These are phyloP conservation scores for Fusarium chaquense DNA, from an alignment of 2,329 filamentous ascomycete species.

Conservation along the genomic window DNA sequence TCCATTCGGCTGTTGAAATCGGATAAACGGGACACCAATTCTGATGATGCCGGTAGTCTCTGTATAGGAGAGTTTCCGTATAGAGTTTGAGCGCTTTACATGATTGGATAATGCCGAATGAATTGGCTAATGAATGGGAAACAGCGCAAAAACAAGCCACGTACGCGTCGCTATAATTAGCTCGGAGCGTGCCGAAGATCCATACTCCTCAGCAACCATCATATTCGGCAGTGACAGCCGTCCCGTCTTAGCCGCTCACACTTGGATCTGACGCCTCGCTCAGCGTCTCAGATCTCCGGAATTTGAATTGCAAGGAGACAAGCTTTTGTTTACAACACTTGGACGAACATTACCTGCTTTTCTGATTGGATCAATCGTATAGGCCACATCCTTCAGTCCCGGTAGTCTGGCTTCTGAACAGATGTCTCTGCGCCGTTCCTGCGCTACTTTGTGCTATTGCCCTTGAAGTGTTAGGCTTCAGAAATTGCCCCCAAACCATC, in stretches of 20 bases:
- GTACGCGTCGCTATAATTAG: background rate
- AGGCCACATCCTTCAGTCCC: background rate
- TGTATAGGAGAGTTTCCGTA: background rate
- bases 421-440: background rate
- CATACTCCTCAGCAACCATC: background rate
- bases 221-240: background rate
- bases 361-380: too few species aligned
- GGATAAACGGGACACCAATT: background rate
- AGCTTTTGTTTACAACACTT: too few species aligned
- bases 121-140: background rate
- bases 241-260: conserved; percentile 5
- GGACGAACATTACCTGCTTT: fast-evolving
- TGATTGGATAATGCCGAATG: background rate
- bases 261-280: background rate
- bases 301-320: background rate
- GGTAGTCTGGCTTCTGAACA: background rate
- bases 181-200: conserved; percentile 2
- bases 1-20: background rate
- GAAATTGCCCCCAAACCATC: too few species aligned
- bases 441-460: background rate
- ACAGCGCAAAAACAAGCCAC: background rate
- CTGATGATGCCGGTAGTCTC: background rate
- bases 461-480: background rate
- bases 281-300: background rate
- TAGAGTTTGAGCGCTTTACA: background rate